phyloP scores from a whole-genome alignment of 1,284 basidiomycete species.

The Hymenochaete sp. region DNA sequence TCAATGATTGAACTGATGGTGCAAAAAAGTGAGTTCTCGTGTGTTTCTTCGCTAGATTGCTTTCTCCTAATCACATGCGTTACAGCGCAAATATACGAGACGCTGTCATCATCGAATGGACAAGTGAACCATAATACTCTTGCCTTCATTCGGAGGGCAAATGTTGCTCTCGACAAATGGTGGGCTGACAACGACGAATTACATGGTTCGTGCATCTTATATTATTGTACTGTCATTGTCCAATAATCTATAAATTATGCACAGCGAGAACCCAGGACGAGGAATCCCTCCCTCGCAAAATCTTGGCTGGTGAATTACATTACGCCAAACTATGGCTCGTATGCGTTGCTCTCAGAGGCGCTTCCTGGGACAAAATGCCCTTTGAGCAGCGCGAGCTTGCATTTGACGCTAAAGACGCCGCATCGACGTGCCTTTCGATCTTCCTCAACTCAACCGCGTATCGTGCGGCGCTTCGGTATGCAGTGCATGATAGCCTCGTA shows the following conservation, averaged over 20 bases:
- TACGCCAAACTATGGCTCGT: constrained; percentile 92
- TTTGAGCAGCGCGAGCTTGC: constrained; percentile 90
- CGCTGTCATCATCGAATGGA: constrained; percentile 76
- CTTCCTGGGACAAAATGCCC: constrained; percentile 90
- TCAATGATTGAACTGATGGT: constrained; percentile 84
- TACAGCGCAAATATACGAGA: constrained; percentile 83
- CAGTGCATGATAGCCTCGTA: constrained; percentile 88
- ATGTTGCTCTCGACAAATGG: constrained; percentile 82
- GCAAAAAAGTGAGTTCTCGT: constrained; percentile 63
- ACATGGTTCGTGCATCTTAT: constrained; percentile 38
- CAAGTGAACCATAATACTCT: constrained; percentile 80
- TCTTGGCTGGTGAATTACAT: constrained; percentile 79
- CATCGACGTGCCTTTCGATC: constrained; percentile 73
- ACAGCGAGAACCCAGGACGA: constrained; percentile 74
- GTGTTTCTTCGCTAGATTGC: constrained; percentile 1
- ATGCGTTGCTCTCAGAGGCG: constrained; percentile 84
- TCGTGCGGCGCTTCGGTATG: constrained; percentile 75
- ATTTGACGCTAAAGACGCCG: constrained; percentile 89
- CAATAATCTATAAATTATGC: neutral
- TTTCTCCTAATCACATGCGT: neutral
- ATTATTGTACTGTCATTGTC: too few relatives aligned
- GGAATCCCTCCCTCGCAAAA: constrained; percentile 74
- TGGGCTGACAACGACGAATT: constrained; percentile 79
- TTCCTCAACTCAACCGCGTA: constrained; percentile 74
- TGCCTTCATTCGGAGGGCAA: constrained; percentile 78